A percentile compares a stretch with the other conserved stretches of the same genome.
These are phyloP conservation scores for Massariosphaeria phaeospora DNA, from an alignment of 495 filamentous ascomycete genomes.

Conservation along the genomic window DNA sequence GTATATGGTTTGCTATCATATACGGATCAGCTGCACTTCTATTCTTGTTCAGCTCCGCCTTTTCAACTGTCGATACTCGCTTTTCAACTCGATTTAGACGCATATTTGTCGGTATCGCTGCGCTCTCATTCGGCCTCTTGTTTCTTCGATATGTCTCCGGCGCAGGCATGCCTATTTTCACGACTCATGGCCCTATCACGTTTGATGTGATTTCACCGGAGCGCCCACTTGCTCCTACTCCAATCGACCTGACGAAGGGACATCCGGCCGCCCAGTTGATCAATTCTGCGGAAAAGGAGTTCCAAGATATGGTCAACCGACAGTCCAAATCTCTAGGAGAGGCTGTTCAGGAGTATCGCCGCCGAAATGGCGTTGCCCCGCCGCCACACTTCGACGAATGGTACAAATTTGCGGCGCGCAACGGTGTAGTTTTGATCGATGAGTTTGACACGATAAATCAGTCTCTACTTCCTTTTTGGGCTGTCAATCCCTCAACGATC, in stretches of 20 bases:
- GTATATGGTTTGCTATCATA: slow-evolving; percentile 30
- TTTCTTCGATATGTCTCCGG: slow-evolving; percentile 8
- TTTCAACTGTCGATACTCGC: slow-evolving; percentile 14
- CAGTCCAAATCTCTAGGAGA: slow-evolving; percentile 49
- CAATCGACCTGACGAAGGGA: slow-evolving; percentile 27
- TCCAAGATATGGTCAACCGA: slow-evolving; percentile 45
- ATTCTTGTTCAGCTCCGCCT: slow-evolving; percentile 17
- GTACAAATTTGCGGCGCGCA: slow-evolving; percentile 64
- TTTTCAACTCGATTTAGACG: slow-evolving; percentile 23
- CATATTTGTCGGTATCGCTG: slow-evolving; percentile 17
- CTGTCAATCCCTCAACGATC: slow-evolving; percentile 56
- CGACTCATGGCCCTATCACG: not conserved
- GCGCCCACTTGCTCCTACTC: slow-evolving; percentile 27
- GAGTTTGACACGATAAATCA: slow-evolving; percentile 69
- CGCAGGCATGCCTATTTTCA: not conserved
- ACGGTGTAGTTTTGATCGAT: slow-evolving; percentile 64
- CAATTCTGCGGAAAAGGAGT: slow-evolving; percentile 45
- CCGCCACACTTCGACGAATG: slow-evolving; percentile 65
- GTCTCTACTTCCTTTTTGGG: slow-evolving; percentile 71
- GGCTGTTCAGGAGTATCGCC: slow-evolving; percentile 56
- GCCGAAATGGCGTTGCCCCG: slow-evolving; percentile 53
- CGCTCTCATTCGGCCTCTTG: slow-evolving; percentile 14
- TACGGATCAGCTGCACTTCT: slow-evolving; percentile 8
- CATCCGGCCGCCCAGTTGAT: slow-evolving; percentile 55
- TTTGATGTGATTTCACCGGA: slow-evolving; percentile 5